A percentile compares a stretch with the other conserved stretches of the same genome.
Conservation (phyloP, 2,329 filamentous ascomycete species). For the Cladosporium oxysporum region DNA sequence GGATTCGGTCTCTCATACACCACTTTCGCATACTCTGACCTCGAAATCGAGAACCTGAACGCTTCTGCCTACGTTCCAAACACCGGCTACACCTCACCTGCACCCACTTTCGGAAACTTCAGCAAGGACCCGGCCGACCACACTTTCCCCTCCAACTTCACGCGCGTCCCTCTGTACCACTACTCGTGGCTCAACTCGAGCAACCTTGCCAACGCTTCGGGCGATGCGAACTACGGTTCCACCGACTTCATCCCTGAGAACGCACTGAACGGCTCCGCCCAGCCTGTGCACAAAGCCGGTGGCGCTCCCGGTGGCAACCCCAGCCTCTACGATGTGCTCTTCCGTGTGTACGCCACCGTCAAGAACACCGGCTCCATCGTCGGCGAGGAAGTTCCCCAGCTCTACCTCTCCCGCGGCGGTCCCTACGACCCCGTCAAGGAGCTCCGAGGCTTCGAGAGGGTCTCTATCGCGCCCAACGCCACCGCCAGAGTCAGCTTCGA, state of each 20-base stretch:
- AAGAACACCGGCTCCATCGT: slow-evolving; percentile 65
- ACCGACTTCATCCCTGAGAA: slow-evolving; percentile 62
- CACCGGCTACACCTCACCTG: slow-evolving; percentile 60
- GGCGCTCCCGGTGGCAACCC: slow-evolving; percentile 64
- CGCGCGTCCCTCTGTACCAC: slow-evolving; percentile 56
- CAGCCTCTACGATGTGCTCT: slow-evolving; percentile 66
- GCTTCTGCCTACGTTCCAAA: slow-evolving; percentile 59
- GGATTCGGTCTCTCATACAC: slow-evolving; percentile 78
- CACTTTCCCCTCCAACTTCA: slow-evolving; percentile 64
- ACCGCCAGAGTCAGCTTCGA: slow-evolving; percentile 64
- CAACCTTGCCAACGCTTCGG: slow-evolving; percentile 57
- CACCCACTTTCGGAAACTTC: slow-evolving; percentile 64
- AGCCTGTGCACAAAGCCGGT: slow-evolving; percentile 61
- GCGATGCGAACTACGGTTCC: slow-evolving; percentile 61
- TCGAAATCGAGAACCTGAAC: slow-evolving; percentile 52
- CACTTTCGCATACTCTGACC: slow-evolving; percentile 68
- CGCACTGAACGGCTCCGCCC: slow-evolving; percentile 56
- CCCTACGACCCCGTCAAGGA: slow-evolving; percentile 63
- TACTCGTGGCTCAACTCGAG: slow-evolving; percentile 70
- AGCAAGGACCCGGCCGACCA: slow-evolving; percentile 55
- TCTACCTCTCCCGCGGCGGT: slow-evolving; percentile 77
- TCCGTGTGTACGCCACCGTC: slow-evolving; percentile 65
- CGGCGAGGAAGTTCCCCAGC: slow-evolving; percentile 70
- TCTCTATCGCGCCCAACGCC: slow-evolving; percentile 68
- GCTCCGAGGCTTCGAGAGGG: slow-evolving; percentile 76